Evolutionary conservation across 306 rosid genomes (phyloP).

Genomic region (Ormosia semicastrata): DNA sequence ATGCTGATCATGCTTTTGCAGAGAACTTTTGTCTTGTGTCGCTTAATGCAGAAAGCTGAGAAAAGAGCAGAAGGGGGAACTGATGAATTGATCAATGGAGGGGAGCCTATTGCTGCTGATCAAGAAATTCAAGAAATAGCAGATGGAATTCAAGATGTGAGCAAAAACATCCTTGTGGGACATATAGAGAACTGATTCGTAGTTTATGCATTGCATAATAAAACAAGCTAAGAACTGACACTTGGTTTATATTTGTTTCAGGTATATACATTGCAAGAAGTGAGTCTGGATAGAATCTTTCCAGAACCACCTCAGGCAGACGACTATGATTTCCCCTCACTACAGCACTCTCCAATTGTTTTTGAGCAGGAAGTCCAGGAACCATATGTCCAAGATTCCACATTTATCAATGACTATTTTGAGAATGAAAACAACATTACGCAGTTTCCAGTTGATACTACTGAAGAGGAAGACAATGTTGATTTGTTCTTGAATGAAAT

Average conservation of each 20-base stretch:
- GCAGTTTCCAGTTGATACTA: not conserved
- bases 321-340: not conserved
- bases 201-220: not conserved
- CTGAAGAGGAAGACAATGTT: not conserved
- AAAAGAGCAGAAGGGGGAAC: not conserved
- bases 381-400: not conserved
- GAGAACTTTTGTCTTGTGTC: conserved; percentile 37
- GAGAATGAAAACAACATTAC: not conserved
- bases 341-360: not conserved
- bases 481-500: not conserved
- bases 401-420: not conserved
- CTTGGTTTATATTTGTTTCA: not conserved
- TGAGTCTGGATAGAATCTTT: not conserved
- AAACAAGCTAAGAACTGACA: not conserved
- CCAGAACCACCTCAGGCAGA: not conserved
- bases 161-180: not conserved
- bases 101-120: not conserved
- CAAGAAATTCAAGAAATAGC: not conserved
- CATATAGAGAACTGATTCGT: not conserved
- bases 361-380: not conserved
- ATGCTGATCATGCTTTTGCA: not conserved
- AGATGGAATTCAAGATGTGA: conserved; percentile 25
- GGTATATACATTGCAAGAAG: not conserved
- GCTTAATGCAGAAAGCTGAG: conserved; percentile 31
- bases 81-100: not conserved